Evolutionary conservation across 371 early-diverging fungal genomes (phyloP), one percentile per base, ranked within the genome.

Genomic region (Mucor ambiguus): DNA sequence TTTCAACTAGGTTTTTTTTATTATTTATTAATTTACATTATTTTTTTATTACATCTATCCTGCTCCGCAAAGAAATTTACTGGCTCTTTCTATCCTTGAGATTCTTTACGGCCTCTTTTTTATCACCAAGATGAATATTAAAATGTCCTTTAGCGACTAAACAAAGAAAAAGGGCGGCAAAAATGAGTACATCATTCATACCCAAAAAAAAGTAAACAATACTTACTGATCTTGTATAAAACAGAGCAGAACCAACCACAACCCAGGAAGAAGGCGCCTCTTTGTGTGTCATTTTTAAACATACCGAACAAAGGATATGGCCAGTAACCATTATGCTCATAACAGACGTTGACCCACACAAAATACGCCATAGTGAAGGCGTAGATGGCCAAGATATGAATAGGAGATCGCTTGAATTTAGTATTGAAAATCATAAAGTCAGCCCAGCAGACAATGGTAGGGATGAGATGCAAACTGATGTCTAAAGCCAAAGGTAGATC

Each of bases 181-280:
- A 14, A 14, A 18, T 41, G 41, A 41, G 18, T 18, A 41, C 41
- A 41, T 35, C 37, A 35, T 35, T 35, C 12, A 41, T 18, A 49
- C 0, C 49, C 26, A 24, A 48, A 49, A 2, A 8, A 32, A 4
- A 16, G 11, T 32, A 33, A 2, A 29, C 24, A 66, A 29, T 18
- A 66, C 67, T 74, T 68, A 74, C 74, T 58, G 22, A 52, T 14
- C 49, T 71, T 68, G 52, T 74, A 74, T 6, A 74, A 43, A 10
- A 29, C 5, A 12, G 68, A 66, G 28, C 75, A 71, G 12, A 62
- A 16, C 60, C 63, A 65, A 5, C 61, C 69, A 61, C 75, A 58
- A 7, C 41, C 32, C 1, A 68, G 29, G 54, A 68, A 71, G 61
- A 75, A 69, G 10, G 32, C 32, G 14, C 44, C 24, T 56, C 75